phyloP scores from a whole-genome alignment of 2,329 filamentous ascomycete genomes.

The Scytalidium lignicola region DNA sequence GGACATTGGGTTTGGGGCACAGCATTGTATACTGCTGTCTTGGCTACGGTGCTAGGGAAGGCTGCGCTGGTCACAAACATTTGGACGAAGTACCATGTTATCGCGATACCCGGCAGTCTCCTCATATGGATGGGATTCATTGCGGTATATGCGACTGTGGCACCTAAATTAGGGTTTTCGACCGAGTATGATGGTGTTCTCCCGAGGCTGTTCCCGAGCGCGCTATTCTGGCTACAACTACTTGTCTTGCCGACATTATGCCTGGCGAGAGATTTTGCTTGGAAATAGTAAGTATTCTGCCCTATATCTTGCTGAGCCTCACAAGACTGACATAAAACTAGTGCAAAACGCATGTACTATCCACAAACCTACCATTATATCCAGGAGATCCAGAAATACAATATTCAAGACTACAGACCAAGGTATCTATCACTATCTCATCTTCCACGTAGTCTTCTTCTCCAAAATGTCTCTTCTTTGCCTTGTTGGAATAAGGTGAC shows the following conservation, averaged over 20 bases:
- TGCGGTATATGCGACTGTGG: conserved; percentile 79
- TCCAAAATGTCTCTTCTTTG: neutral
- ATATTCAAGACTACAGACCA: conserved; percentile 96
- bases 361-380: conserved; percentile 97
- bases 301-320: neutral
- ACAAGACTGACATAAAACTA: conserved; percentile 21
- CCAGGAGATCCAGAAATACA: conserved; percentile 99
- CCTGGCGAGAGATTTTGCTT: conserved; percentile 81
- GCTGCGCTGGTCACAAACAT: conserved; percentile 92
- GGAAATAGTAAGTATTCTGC: conserved; percentile 70
- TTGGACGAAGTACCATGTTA: conserved; percentile 97
- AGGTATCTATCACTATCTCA: conserved; percentile 49
- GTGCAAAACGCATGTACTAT: conserved; percentile 88
- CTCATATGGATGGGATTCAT: conserved; percentile 87
- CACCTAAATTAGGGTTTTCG: conserved; percentile 76
- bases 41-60: conserved; percentile 90
- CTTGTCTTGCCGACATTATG: conserved; percentile 75
- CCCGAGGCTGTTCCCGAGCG: conserved; percentile 71
- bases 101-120: conserved; percentile 93
- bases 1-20: conserved; percentile 99
- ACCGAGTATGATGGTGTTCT: conserved; percentile 82
- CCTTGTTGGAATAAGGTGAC: neutral
- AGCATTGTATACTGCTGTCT: conserved; percentile 87
- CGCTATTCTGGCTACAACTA: conserved; percentile 89
- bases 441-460: neutral